A percentile compares a stretch with the other conserved stretches of the same genome.
phyloP scores from a whole-genome alignment of 73 alveolate species.

The Paramecium caudatum region DNA sequence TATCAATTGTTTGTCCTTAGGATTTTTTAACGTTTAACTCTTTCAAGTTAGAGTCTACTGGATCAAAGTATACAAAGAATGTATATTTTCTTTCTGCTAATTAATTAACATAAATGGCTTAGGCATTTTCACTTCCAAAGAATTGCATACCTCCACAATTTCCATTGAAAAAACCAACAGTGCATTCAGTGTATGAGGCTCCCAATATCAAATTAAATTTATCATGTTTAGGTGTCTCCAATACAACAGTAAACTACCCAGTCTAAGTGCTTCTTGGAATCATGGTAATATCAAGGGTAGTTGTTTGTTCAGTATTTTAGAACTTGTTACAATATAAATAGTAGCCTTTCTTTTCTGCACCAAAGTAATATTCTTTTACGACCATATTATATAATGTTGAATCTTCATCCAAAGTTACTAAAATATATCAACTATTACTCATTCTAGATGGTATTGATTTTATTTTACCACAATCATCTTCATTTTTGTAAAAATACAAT shows the following conservation, averaged over 20 bases:
- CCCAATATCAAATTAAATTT: slow-evolving; percentile 54
- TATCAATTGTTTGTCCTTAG: slow-evolving; percentile 29
- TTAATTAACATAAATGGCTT: slow-evolving; percentile 34
- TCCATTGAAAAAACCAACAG: slow-evolving; percentile 53
- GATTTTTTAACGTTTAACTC: slow-evolving; percentile 18
- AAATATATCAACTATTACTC: not conserved
- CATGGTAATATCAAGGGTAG: not conserved
- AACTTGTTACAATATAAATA: slow-evolving; percentile 52
- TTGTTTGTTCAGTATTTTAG: not conserved
- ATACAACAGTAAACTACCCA: slow-evolving; percentile 58
- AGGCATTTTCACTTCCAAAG: slow-evolving; percentile 38
- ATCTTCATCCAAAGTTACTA: not conserved
- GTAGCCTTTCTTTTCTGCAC: slow-evolving; percentile 61
- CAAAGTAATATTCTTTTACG: slow-evolving; percentile 37
- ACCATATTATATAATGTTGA: slow-evolving; percentile 15
- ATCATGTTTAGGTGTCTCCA: slow-evolving; percentile 50
- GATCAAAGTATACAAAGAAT: slow-evolving; percentile 35
- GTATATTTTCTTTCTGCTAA: slow-evolving; percentile 59
- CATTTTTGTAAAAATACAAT: slow-evolving; percentile 27
- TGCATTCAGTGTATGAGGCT: slow-evolving; percentile 38
- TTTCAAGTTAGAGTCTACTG: not conserved
- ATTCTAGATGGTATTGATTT: slow-evolving; percentile 17
- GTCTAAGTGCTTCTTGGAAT: not conserved
- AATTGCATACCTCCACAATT: slow-evolving; percentile 51
- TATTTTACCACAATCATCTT: slow-evolving; percentile 49